Evolutionary conservation across 2,329 filamentous ascomycete genomes (phyloP).

Genomic region (Pseudogymnoascus sp.): DNA sequence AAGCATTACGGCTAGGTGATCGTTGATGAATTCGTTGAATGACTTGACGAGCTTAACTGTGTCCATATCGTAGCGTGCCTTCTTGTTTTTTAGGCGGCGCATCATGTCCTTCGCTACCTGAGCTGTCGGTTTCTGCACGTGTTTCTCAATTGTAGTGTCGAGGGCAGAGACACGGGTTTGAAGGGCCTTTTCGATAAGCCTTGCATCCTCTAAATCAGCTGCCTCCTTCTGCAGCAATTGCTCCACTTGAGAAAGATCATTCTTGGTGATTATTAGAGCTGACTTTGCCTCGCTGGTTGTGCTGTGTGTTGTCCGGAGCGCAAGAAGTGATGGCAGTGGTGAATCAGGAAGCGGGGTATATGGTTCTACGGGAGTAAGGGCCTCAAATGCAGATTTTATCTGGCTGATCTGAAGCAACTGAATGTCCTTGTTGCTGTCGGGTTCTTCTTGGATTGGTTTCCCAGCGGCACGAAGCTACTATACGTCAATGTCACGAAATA

Average conservation of each 20-base stretch:
- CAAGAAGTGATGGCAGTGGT: conserved; percentile 61
- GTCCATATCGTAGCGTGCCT: conserved; percentile 50
- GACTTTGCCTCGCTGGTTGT: conserved; percentile 56
- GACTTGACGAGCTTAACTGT: conserved; percentile 53
- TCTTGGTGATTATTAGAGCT: conserved; percentile 42
- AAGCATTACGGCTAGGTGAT: conserved; percentile 63
- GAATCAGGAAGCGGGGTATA: conserved; percentile 60
- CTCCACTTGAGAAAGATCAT: conserved; percentile 35
- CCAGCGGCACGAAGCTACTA: conserved; percentile 23
- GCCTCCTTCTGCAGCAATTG: conserved; percentile 43
- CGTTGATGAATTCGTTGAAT: conserved; percentile 62
- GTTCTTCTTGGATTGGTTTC: conserved; percentile 18
- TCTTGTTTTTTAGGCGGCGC: conserved; percentile 50
- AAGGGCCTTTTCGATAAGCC: conserved; percentile 44
- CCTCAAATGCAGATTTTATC: conserved; percentile 58
- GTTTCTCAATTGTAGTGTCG: conserved; percentile 46
- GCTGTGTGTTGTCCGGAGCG: conserved; percentile 57
- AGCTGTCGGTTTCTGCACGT: conserved; percentile 48
- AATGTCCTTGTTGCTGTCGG: conserved; percentile 25
- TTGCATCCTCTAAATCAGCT: conserved; percentile 45
- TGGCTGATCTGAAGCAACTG: conserved; percentile 38
- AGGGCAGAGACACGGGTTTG: conserved; percentile 51
- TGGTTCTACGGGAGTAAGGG: conserved; percentile 51
- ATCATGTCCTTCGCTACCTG: conserved; percentile 56
- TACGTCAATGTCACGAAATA: conserved; percentile 10